These are phyloP conservation scores for Capronia epimyces DNA, from an alignment of 2,329 filamentous ascomycete genomes.

Conservation along the genomic window DNA sequence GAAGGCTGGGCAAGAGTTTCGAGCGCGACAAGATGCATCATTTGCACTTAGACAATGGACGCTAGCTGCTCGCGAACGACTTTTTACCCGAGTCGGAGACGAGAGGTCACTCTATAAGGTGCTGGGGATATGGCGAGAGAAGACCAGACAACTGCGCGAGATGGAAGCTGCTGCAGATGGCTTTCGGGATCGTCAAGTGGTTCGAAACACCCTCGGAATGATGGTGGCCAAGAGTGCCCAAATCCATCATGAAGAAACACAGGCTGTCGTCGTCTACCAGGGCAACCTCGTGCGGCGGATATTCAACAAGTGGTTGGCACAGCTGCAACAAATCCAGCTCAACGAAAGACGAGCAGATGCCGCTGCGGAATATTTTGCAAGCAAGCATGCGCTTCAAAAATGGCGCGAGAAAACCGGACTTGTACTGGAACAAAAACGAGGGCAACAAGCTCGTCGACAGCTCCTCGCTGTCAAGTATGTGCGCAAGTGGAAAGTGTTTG, in stretches of 20 bases:
- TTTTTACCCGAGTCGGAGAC: constrained; percentile 14
- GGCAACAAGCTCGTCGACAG: constrained; percentile 8
- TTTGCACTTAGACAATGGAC: constrained; percentile 14
- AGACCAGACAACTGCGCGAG: constrained; percentile 8
- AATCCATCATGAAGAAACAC: constrained; percentile 10
- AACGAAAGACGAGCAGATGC: constrained; percentile 17
- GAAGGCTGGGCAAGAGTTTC: constrained; percentile 11
- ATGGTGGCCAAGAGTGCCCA: constrained; percentile 8
- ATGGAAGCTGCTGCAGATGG: constrained; percentile 17
- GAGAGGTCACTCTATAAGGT: constrained; percentile 8
- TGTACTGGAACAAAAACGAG: constrained; percentile 7
- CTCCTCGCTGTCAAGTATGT: constrained; percentile 13
- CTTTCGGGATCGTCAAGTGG: constrained; percentile 10
- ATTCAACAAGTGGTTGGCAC: constrained; percentile 13
- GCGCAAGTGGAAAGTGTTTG: constrained; percentile 10
- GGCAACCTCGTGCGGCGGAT: constrained; percentile 10
- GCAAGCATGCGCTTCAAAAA: constrained; percentile 16
- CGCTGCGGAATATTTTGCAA: constrained; percentile 20
- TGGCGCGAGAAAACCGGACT: constrained; percentile 10
- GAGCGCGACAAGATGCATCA: constrained; percentile 9
- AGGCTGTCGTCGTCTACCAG: constrained; percentile 13
- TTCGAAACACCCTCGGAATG: constrained; percentile 8
- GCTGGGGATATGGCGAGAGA: constrained; percentile 14
- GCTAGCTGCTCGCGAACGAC: constrained; percentile 17
- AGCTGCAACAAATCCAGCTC: constrained; percentile 7